Evolutionary conservation across 2,329 filamentous ascomycete genomes (phyloP).

Genomic region (Epicoccum sorghinum): DNA sequence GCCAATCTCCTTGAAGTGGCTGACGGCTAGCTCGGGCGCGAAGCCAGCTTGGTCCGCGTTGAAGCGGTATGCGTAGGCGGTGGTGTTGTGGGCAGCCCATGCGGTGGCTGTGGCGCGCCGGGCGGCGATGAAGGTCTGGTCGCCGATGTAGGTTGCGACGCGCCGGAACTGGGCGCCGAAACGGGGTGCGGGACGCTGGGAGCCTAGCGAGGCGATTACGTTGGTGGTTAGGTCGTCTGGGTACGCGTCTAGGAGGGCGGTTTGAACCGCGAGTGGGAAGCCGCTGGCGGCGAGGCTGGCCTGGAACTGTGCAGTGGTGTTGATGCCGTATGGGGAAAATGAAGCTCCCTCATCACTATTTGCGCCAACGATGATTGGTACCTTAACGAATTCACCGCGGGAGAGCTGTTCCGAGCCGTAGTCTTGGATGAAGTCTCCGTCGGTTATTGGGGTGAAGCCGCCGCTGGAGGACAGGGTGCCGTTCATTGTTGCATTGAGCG

Average conservation of each 20-base stretch:
- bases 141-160: constrained; percentile 55
- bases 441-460: constrained; percentile 52
- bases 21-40: constrained; percentile 50
- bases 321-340: constrained; percentile 59
- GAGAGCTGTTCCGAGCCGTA: constrained; percentile 60
- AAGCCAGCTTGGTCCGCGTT: constrained; percentile 53
- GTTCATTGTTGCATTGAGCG: constrained; percentile 61
- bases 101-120: constrained; percentile 57
- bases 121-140: constrained; percentile 60
- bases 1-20: constrained; percentile 57
- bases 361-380: constrained; percentile 65
- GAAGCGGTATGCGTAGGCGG: constrained; percentile 65
- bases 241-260: constrained; percentile 20
- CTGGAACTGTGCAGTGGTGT: constrained; percentile 59
- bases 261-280: neutral
- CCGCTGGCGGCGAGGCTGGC: constrained; percentile 21
- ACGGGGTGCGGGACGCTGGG: constrained; percentile 14
- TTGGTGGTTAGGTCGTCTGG: constrained; percentile 23
- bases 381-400: constrained; percentile 64
- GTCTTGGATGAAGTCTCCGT: constrained; percentile 61
- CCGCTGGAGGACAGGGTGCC: constrained; percentile 35
- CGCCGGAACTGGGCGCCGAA: constrained; percentile 57
- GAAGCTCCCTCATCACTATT: constrained; percentile 68
- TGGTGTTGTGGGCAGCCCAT: constrained; percentile 53
- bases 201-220: constrained; percentile 19